phyloP scores from a whole-genome alignment of 2,329 filamentous ascomycete genomes.

The Chaetomium olivaceum region DNA sequence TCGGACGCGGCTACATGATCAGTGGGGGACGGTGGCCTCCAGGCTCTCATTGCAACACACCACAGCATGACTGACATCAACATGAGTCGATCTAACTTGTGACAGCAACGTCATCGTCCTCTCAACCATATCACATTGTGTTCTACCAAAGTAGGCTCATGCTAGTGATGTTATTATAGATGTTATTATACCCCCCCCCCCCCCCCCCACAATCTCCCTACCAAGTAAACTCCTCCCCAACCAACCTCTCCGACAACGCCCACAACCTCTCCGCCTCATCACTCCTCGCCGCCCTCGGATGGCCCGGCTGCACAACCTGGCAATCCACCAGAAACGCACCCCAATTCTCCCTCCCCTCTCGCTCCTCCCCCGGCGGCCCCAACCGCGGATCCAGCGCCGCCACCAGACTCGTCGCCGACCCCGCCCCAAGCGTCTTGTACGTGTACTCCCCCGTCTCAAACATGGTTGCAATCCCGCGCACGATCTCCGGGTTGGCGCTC shows the following conservation, averaged over 20 bases:
- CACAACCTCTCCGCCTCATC: neutral
- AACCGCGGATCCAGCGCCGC: neutral
- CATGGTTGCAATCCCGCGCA: neutral
- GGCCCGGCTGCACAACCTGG: neutral
- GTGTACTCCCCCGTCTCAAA: neutral
- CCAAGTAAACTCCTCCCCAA: neutral
- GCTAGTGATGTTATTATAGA: too few relatives aligned
- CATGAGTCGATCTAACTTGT: too few relatives aligned
- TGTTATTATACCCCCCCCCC: too few relatives aligned
- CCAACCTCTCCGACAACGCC: conserved; percentile 1
- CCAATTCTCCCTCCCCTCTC: neutral
- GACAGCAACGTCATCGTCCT: too few relatives aligned
- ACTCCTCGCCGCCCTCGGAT: neutral
- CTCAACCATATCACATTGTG: too few relatives aligned
- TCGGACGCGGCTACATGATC: neutral
- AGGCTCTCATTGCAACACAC: too few relatives aligned
- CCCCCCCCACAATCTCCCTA: neutral
- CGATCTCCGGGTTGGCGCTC: neutral
- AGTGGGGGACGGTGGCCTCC: too few relatives aligned
- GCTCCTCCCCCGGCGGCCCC: neutral
- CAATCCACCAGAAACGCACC: neutral
- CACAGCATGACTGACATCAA: too few relatives aligned
- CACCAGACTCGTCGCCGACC: neutral
- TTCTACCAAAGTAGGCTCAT: too few relatives aligned
- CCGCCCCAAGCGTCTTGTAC: neutral